Evolutionary conservation across 1,284 basidiomycete genomes (phyloP).

Genomic region (Fomitiporia mediterranea): DNA sequence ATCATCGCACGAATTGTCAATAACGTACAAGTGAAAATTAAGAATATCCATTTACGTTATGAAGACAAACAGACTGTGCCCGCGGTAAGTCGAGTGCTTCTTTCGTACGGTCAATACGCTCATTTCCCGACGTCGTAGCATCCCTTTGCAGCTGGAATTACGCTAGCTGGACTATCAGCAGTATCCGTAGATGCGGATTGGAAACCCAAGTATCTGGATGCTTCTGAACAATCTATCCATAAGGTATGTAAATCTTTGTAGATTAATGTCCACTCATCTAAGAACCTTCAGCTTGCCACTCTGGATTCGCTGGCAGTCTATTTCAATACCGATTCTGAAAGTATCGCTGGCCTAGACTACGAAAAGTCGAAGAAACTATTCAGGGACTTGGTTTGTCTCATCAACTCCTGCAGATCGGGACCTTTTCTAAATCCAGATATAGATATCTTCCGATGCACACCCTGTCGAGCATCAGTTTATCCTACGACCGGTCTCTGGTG

Average conservation of each 20-base stretch:
- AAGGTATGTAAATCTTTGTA: constrained; percentile 52
- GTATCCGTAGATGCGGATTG: constrained; percentile 92
- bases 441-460: constrained; percentile 64
- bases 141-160: constrained; percentile 92
- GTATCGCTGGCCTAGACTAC: constrained; percentile 68
- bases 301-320: constrained; percentile 89
- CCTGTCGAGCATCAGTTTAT: constrained; percentile 85
- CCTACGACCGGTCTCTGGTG: constrained; percentile 92
- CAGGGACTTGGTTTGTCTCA: constrained; percentile 59
- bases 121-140: constrained; percentile 53
- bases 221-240: constrained; percentile 84
- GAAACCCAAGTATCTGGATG: constrained; percentile 94
- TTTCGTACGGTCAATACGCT: not conserved
- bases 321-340: constrained; percentile 91
- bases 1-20: constrained; percentile 91
- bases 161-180: constrained; percentile 89
- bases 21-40: constrained; percentile 94
- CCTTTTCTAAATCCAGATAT: not conserved
- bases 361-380: constrained; percentile 77
- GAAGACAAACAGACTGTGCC: constrained; percentile 95
- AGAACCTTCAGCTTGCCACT: constrained; percentile 63
- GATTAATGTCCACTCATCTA: constrained; percentile 17
- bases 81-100: constrained; percentile 49
- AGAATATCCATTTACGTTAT: constrained; percentile 94
- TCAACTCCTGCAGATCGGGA: constrained; percentile 10